These are phyloP conservation scores for Magnusiomyces fungicola DNA, from an alignment of 1,139 yeast species.

Conservation along the genomic window DNA sequence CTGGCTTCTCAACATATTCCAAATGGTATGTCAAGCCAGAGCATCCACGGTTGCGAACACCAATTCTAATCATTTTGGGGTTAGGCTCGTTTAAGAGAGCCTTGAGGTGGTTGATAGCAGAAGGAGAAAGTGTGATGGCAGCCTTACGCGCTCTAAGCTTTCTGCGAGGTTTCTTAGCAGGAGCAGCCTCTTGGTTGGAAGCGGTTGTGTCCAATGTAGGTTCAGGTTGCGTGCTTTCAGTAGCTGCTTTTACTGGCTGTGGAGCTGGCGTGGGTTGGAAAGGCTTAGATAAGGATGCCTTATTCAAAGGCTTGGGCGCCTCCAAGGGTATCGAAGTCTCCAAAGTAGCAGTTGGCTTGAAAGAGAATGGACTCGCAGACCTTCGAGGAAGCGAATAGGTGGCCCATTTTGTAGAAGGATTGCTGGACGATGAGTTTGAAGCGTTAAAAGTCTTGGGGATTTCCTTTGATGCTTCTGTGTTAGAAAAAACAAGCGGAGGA, in stretches of 20 bases:
- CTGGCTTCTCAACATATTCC: constrained; percentile 83
- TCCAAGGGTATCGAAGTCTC: constrained; percentile 2
- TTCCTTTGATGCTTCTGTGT: not conserved
- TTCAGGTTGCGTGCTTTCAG: not conserved
- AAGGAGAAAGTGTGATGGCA: constrained; percentile 67
- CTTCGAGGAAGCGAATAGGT: constrained; percentile 12
- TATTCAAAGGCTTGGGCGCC: not conserved
- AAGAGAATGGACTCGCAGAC: constrained; percentile 6
- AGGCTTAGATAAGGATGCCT: not conserved
- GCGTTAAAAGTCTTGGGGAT: not conserved
- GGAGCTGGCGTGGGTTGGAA: not conserved
- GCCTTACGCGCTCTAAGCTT: constrained; percentile 80
- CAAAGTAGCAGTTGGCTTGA: not conserved
- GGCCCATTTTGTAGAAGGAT: constrained; percentile 10
- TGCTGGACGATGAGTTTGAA: not conserved
- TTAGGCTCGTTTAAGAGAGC: constrained; percentile 68
- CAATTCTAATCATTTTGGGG: constrained; percentile 83
- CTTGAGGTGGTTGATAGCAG: constrained; percentile 64
- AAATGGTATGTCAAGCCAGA: constrained; percentile 89
- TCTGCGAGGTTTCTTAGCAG: constrained; percentile 39
- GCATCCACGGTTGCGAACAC: constrained; percentile 94
- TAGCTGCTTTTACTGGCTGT: not conserved
- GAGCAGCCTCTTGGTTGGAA: constrained; percentile 20
- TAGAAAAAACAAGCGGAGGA: constrained; percentile 6
- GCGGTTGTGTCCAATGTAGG: constrained; percentile 34